Evolutionary conservation across 805 yeast species (phyloP).

Genomic region (Spathaspora hagerdaliae): DNA sequence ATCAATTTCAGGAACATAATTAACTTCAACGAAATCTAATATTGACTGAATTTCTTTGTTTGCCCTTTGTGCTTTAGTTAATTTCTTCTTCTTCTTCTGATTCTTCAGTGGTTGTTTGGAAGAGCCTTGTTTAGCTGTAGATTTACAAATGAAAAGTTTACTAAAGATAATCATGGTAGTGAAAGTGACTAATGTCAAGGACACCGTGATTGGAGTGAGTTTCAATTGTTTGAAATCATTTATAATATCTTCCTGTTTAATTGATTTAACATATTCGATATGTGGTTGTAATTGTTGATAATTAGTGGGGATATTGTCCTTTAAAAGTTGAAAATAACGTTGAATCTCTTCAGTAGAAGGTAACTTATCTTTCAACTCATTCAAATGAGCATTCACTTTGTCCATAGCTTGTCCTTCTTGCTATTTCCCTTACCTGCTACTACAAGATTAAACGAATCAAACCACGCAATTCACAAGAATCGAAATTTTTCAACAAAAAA

Average conservation of each 20-base stretch:
- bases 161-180: slow-evolving; percentile 24
- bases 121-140: background rate
- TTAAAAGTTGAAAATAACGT: slow-evolving; percentile 4
- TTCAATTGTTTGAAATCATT: slow-evolving; percentile 26
- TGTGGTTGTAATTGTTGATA: slow-evolving; percentile 10
- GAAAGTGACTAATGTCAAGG: slow-evolving; percentile 25
- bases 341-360: slow-evolving; percentile 8
- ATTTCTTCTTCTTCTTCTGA: slow-evolving; percentile 25
- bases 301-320: slow-evolving; percentile 7
- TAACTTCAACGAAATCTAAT: slow-evolving; percentile 36
- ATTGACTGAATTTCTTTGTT: slow-evolving; percentile 35
- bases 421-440: too few species aligned
- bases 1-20: slow-evolving; percentile 37
- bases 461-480: too few species aligned
- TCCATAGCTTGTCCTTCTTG: too few species aligned
- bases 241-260: slow-evolving; percentile 16
- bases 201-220: slow-evolving; percentile 30
- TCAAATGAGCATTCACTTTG: slow-evolving; percentile 6
- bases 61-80: slow-evolving; percentile 36
- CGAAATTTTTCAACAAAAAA: too few species aligned
- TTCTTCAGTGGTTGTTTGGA: slow-evolving; percentile 25
- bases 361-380: slow-evolving; percentile 5
- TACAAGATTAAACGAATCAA: too few species aligned
- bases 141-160: slow-evolving; percentile 12
- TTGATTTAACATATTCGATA: slow-evolving; percentile 8